A percentile compares a stretch with the other conserved stretches of the same genome.
Evolutionary conservation across 345 rosid genomes (phyloP).

Genomic region (Gynandropsis gynandra): DNA sequence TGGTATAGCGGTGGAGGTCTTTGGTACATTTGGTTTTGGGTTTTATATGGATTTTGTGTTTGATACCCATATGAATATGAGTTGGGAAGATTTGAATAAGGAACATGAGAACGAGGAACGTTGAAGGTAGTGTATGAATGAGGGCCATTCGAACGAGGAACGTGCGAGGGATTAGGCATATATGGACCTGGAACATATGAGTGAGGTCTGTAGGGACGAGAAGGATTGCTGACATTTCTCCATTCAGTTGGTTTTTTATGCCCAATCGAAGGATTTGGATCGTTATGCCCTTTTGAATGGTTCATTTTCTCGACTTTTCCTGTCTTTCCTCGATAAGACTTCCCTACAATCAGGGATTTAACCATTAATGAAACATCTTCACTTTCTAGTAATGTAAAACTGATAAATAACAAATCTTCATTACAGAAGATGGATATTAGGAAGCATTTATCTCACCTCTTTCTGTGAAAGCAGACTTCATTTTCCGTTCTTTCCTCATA

Average conservation of each 20-base stretch:
- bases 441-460: slow-evolving; percentile 23
- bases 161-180: not conserved
- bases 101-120: slow-evolving; percentile 10
- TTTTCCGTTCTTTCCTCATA: slow-evolving; percentile 30
- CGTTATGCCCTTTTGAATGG: slow-evolving; percentile 6
- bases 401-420: not conserved
- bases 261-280: slow-evolving; percentile 23
- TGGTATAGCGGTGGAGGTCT: slow-evolving; percentile 23
- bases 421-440: not conserved
- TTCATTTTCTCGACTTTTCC: slow-evolving; percentile 24
- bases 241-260: slow-evolving; percentile 20
- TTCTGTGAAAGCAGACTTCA: slow-evolving; percentile 21
- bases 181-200: slow-evolving; percentile 18
- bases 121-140: slow-evolving; percentile 11
- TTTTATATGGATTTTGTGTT: slow-evolving; percentile 14
- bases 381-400: not conserved
- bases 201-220: slow-evolving; percentile 18
- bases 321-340: slow-evolving; percentile 25
- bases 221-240: slow-evolving; percentile 19
- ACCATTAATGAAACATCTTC: not conserved
- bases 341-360: slow-evolving; percentile 17
- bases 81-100: slow-evolving; percentile 14
- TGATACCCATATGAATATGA: slow-evolving; percentile 12
- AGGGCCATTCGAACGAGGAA: slow-evolving; percentile 8
- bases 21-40: slow-evolving; percentile 21